Percentiles rank a stretch among this genome's conserved stretches.
Evolutionary conservation across 2,329 filamentous ascomycete genomes (phyloP).

Genomic region (Colletotrichum sojae): DNA sequence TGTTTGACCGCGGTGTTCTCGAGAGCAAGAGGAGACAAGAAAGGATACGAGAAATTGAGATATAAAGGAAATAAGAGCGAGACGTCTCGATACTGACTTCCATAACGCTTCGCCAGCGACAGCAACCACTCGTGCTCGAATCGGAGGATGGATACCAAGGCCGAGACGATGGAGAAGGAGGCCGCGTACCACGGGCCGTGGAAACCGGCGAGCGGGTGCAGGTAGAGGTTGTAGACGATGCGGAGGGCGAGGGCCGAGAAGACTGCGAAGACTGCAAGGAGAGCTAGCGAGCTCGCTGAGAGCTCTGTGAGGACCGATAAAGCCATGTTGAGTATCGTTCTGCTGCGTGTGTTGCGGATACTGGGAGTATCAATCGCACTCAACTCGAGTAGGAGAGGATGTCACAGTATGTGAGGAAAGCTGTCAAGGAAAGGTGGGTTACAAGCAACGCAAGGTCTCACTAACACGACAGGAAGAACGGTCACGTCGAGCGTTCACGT

Average conservation of each 20-base stretch:
- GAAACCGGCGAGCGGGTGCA: constrained; percentile 17
- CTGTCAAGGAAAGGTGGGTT: too few species aligned
- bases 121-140: constrained; percentile 25
- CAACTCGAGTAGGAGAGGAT: too few species aligned
- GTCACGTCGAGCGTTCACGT: too few species aligned
- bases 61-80: too few species aligned
- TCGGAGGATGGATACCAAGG: constrained; percentile 4
- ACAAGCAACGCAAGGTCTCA: too few species aligned
- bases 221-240: constrained; percentile 25
- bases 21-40: neutral
- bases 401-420: too few species aligned
- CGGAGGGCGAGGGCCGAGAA: constrained; percentile 9
- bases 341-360: neutral
- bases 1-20: neutral
- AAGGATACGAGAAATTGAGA: too few species aligned
- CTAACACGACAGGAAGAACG: too few species aligned
- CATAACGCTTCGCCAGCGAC: constrained; percentile 15
- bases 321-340: neutral
- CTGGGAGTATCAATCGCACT: too few species aligned
- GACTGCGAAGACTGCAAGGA: neutral
- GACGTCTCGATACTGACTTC: constrained; percentile 4
- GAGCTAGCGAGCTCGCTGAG: neutral
- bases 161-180: constrained; percentile 17
- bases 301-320: neutral
- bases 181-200: constrained; percentile 30